Evolutionary conservation across 2,329 filamentous ascomycete species (phyloP).

Genomic region (Delphinella strobiligena): DNA sequence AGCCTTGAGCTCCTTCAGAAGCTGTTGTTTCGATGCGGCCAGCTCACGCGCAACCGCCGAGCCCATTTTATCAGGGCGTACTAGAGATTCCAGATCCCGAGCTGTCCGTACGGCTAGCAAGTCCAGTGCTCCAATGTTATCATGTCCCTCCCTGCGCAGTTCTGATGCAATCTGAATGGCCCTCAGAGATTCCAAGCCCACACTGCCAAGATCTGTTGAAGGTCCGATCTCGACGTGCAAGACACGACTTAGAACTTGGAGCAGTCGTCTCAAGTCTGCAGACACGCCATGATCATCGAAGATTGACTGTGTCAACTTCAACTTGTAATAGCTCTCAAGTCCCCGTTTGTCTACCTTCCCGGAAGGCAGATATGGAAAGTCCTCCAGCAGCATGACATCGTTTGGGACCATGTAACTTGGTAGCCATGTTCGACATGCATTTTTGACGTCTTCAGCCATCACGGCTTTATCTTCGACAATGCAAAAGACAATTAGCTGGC

Average conservation of each 20-base stretch:
- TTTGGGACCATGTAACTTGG: conserved; percentile 74
- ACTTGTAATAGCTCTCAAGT: conserved; percentile 35
- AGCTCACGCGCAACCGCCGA: not conserved
- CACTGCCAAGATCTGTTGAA: conserved; percentile 35
- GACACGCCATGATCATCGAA: not conserved
- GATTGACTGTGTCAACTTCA: conserved; percentile 33
- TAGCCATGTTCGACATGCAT: conserved; percentile 60
- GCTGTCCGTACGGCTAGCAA: conserved; percentile 48
- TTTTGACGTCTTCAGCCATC: conserved; percentile 35
- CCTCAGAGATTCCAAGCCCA: conserved; percentile 55
- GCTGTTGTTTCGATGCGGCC: not conserved
- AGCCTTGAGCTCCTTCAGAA: not conserved
- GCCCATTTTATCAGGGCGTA: not conserved
- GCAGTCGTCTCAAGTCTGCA: conserved; percentile 23
- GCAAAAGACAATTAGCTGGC: conserved; percentile 64
- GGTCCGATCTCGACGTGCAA: conserved; percentile 11
- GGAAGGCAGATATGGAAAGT: conserved; percentile 65
- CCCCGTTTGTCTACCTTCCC: conserved; percentile 58
- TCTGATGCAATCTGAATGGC: conserved; percentile 53
- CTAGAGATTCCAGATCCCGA: conserved; percentile 12
- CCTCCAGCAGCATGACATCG: conserved; percentile 51
- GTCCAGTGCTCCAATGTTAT: conserved; percentile 42
- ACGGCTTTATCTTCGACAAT: conserved; percentile 36
- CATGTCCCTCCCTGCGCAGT: conserved; percentile 46
- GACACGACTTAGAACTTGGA: conserved; percentile 12